Evolutionary conservation across 2,329 filamentous ascomycete species (phyloP), one percentile per base, ranked within the genome.

Genomic region (Graphilbum ipis-grandicollis): DNA sequence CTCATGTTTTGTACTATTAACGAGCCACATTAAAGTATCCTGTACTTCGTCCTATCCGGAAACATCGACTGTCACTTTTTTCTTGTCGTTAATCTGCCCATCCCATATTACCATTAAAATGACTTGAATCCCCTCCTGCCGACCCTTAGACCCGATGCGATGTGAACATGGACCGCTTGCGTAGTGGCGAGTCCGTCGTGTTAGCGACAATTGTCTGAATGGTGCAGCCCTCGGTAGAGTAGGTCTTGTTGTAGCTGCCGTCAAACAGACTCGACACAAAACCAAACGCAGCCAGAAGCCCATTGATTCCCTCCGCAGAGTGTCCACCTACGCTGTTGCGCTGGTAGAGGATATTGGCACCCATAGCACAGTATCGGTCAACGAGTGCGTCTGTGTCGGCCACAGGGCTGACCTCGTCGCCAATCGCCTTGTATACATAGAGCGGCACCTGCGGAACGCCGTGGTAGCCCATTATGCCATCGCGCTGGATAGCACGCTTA

Each of bases 381-480:
- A 63, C 49, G 18, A 65, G 43, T 1, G 39, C 47, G 39, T 65
- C 60, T 2, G 57, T 64, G 23, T 60, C 56, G 8, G 45, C 48
- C n/a, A 62, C 48, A 9, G 50, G 47, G 26, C 52, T 58, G 34
- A 65, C 45, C 41, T 63, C 54, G 39, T 68, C 63, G 5, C 49
- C 33, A 33, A 59, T 50, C 2, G 61, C 57, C 43, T 68, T 64
- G 50, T 67, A 65, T 2, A 59, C 52, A 33, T 58, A 60, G 1
- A 66, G 23, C 2, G 63, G 63, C 48, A 62, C 59, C 36, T 55
- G 46, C 2, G 64, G 64, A 4, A 57, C 48, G 30, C 59, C 58
- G 41, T 62, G 56, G 30, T 49, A 49, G 33, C 49, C 49, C 50
- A 53, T 52, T 32, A 46, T 43, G 21, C 52, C 55, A 36, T 58